phyloP scores from a whole-genome alignment of 495 filamentous ascomycete species.

The Pyronema omphalodes region DNA sequence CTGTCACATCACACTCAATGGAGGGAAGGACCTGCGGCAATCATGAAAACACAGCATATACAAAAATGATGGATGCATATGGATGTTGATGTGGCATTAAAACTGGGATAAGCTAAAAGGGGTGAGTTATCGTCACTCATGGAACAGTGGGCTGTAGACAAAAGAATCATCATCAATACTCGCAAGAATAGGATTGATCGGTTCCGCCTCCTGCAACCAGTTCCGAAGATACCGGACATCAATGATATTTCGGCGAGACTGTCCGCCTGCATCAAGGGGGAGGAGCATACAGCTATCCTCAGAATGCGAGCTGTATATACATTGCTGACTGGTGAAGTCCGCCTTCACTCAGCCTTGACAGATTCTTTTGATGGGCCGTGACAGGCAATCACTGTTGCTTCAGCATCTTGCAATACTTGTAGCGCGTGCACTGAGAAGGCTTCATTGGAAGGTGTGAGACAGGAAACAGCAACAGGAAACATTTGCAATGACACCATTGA shows the following conservation, averaged over 20 bases:
- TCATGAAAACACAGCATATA: slow-evolving; percentile 23
- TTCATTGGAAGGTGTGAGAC: too few relatives aligned
- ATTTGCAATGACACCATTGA: too few relatives aligned
- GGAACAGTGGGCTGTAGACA: slow-evolving; percentile 29
- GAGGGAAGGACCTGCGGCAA: slow-evolving; percentile 22
- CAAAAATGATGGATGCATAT: slow-evolving; percentile 26
- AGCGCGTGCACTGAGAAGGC: too few relatives aligned
- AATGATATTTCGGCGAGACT: neutral
- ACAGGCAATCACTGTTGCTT: too few relatives aligned
- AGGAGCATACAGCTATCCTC: too few relatives aligned
- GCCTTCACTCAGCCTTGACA: too few relatives aligned
- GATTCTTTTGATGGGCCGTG: too few relatives aligned
- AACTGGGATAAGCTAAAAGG: slow-evolving; percentile 22
- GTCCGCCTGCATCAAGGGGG: too few relatives aligned
- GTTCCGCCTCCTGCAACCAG: slow-evolving; percentile 30
- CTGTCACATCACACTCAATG: slow-evolving; percentile 11
- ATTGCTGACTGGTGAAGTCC: too few relatives aligned
- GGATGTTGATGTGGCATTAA: slow-evolving; percentile 28
- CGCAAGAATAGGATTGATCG: slow-evolving; percentile 31
- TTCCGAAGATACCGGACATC: slow-evolving; percentile 26
- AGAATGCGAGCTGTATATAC: too few relatives aligned
- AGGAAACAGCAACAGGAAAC: too few relatives aligned
- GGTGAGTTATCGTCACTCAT: slow-evolving; percentile 32
- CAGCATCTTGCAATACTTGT: too few relatives aligned
- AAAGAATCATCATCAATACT: slow-evolving; percentile 29